These are phyloP conservation scores for Metschnikowia baotianmanensis DNA, from an alignment of 805 yeast species.

Conservation along the genomic window DNA sequence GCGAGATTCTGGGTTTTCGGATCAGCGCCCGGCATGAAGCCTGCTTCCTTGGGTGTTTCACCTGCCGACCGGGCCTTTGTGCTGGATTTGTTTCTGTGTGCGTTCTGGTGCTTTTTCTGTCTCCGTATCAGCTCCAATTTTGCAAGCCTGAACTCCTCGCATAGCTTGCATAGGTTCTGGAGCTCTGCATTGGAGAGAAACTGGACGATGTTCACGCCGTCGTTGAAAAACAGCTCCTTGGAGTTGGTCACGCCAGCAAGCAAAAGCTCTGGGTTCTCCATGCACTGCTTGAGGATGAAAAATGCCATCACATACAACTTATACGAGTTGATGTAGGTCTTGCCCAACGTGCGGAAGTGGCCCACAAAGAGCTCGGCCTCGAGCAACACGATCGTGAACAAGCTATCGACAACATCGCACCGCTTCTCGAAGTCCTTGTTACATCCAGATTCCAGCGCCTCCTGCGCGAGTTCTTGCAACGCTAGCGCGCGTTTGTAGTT, in stretches of 20 bases:
- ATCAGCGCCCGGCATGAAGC: neutral
- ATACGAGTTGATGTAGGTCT: slow-evolving; percentile 40
- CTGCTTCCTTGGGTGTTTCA: too few relatives aligned
- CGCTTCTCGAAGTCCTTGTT: slow-evolving; percentile 17
- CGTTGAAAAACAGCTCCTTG: slow-evolving; percentile 27
- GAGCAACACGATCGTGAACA: slow-evolving; percentile 31
- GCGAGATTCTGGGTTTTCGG: neutral
- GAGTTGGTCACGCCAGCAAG: slow-evolving; percentile 31
- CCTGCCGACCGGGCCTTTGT: neutral
- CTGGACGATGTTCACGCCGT: slow-evolving; percentile 40
- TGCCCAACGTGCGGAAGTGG: slow-evolving; percentile 37
- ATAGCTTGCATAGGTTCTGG: slow-evolving; percentile 32
- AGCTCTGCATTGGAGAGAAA: slow-evolving; percentile 37
- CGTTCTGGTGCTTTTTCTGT: slow-evolving; percentile 18
- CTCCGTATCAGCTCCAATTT: slow-evolving; percentile 25
- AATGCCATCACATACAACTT: slow-evolving; percentile 40
- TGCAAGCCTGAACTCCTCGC: slow-evolving; percentile 39
- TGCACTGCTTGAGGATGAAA: slow-evolving; percentile 40
- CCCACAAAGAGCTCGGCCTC: slow-evolving; percentile 46
- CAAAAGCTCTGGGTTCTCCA: slow-evolving; percentile 37
- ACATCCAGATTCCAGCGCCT: slow-evolving; percentile 11
- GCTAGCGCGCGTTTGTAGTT: slow-evolving; percentile 37
- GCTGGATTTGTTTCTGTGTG: slow-evolving; percentile 7
- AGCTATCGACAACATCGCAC: slow-evolving; percentile 30
- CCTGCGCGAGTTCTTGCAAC: slow-evolving; percentile 11